phyloP scores from a whole-genome alignment of 257 asterid genomes.

The Solanum commersonii region DNA sequence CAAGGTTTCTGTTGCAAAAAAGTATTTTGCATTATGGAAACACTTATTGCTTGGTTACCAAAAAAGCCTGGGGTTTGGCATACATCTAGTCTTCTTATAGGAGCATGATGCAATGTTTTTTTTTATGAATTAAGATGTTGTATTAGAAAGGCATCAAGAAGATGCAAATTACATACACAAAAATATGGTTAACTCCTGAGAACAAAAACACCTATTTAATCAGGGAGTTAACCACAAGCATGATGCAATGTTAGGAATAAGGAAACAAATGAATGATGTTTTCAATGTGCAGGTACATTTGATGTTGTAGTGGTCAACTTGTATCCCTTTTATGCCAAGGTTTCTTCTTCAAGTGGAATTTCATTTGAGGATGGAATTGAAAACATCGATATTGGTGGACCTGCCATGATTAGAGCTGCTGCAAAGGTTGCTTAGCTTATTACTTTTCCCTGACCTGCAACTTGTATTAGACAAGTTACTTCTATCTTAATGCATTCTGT shows the following conservation, averaged over 20 bases:
- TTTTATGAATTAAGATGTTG: too few species aligned
- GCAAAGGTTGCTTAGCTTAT: conserved; percentile 54
- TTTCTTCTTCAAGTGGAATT: conserved; percentile 65
- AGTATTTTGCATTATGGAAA: not conserved
- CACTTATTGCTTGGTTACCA: not conserved
- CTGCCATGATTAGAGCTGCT: conserved; percentile 98
- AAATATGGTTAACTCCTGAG: too few species aligned
- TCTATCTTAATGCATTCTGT: not conserved
- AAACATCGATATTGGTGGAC: conserved; percentile 98
- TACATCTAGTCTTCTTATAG: not conserved
- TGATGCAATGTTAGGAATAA: not conserved
- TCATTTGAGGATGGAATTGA: conserved; percentile 92
- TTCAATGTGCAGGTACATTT: conserved; percentile 61
- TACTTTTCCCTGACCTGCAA: not conserved
- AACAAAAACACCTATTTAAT: too few species aligned
- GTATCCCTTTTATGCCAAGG: conserved; percentile 88
- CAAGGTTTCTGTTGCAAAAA: not conserved
- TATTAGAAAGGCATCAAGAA: too few species aligned
- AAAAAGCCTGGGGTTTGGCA: not conserved
- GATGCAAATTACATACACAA: too few species aligned
- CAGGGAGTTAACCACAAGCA: not conserved
- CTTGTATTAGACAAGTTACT: not conserved
- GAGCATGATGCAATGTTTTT: not conserved
- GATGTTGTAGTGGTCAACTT: conserved; percentile 95
- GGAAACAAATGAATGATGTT: not conserved